phyloP scores from a whole-genome alignment of 768 basidiomycete genomes.

The Cyclocybe aegerita region DNA sequence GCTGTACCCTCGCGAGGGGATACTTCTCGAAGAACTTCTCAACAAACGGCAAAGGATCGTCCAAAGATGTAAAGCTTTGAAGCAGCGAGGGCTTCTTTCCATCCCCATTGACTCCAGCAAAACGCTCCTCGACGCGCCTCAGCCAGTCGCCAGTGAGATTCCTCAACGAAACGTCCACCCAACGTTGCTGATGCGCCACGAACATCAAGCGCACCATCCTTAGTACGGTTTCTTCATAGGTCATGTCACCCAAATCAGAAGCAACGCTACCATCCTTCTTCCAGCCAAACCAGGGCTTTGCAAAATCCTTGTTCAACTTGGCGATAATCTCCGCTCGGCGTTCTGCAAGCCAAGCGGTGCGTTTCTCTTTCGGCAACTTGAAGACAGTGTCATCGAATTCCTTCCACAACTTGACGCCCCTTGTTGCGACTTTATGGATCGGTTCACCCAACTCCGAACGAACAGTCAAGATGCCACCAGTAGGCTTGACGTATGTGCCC shows the following conservation, averaged over 20 bases:
- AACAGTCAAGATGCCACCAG: constrained; percentile 95
- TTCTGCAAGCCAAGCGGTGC: constrained; percentile 81
- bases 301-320: constrained; percentile 93
- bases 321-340: constrained; percentile 86
- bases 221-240: constrained; percentile 93
- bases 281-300: constrained; percentile 96
- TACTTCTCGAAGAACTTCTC: constrained; percentile 84
- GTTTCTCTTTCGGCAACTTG: constrained; percentile 95
- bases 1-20: constrained; percentile 77
- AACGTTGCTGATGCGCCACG: constrained; percentile 85
- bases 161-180: constrained; percentile 89
- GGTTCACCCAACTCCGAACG: constrained; percentile 98
- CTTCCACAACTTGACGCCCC: constrained; percentile 97
- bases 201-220: constrained; percentile 95
- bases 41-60: constrained; percentile 79
- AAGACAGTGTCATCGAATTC: constrained; percentile 98
- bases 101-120: constrained; percentile 81
- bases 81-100: constrained; percentile 81
- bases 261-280: constrained; percentile 90
- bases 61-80: constrained; percentile 79
- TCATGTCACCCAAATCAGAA: constrained; percentile 92
- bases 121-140: constrained; percentile 92
- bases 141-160: constrained; percentile 98
- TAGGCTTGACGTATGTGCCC: constrained; percentile 90
- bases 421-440: constrained; percentile 98